Evolutionary conservation across 1,139 yeast genomes (phyloP).

Genomic region (Suzukiozyma palmioleophila): DNA sequence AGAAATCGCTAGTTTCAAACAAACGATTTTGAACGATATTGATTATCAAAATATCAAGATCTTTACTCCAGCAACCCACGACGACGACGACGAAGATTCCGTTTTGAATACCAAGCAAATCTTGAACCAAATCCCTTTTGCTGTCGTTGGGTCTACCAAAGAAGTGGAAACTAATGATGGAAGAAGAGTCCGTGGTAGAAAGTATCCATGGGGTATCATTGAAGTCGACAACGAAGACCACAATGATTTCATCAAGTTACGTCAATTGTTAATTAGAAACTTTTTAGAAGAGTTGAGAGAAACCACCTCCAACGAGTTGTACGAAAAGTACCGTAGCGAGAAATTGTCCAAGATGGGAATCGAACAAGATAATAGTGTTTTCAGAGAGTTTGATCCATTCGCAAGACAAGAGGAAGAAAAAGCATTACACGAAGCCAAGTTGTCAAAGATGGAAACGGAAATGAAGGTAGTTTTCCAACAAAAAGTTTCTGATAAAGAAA

Average conservation of each 20-base stretch:
- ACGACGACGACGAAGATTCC: constrained; percentile 85
- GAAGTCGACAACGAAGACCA: constrained; percentile 95
- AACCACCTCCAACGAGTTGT: constrained; percentile 68
- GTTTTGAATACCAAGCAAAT: constrained; percentile 61
- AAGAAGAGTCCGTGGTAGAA: constrained; percentile 81
- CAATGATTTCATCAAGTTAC: constrained; percentile 86
- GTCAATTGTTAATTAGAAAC: constrained; percentile 85
- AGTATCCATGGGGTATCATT: constrained; percentile 96
- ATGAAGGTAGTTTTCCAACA: constrained; percentile 97
- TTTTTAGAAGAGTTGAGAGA: constrained; percentile 94
- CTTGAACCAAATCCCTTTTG: constrained; percentile 78
- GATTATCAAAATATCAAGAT: constrained; percentile 69
- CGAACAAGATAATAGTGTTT: constrained; percentile 87
- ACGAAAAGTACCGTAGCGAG: constrained; percentile 86
- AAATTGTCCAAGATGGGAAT: constrained; percentile 82
- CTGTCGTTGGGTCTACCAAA: constrained; percentile 86
- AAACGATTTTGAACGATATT: constrained; percentile 72
- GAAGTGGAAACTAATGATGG: constrained; percentile 76
- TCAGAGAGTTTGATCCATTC: constrained; percentile 91
- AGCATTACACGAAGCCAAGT: constrained; percentile 86
- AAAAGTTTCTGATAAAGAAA: constrained; percentile 95
- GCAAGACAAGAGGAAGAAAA: constrained; percentile 93
- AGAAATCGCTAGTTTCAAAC: constrained; percentile 74
- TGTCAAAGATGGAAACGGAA: constrained; percentile 92
- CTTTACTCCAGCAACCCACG: constrained; percentile 76